Conservation (phyloP, 1,284 basidiomycete species). For the Mycosarcoma mackinlayi region DNA sequence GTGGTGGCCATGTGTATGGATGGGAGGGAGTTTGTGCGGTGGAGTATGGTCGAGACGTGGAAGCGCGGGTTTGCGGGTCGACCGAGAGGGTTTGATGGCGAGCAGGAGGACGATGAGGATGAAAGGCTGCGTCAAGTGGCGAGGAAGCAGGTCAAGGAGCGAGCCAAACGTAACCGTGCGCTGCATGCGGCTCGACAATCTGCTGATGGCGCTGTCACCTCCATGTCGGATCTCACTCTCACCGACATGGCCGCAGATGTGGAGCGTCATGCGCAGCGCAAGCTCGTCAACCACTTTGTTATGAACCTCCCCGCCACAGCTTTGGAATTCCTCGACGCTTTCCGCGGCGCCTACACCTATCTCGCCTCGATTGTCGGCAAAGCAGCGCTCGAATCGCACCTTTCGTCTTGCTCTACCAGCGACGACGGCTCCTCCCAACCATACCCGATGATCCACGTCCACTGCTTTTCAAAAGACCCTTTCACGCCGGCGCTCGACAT, state of each 20-base stretch:
- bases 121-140: conserved; percentile 18
- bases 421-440: conserved; percentile 68
- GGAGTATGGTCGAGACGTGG: conserved; percentile 46
- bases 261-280: conserved; percentile 1
- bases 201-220: neutral
- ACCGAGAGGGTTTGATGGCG: conserved; percentile 24
- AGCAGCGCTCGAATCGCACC: conserved; percentile 51
- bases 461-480: conserved; percentile 90
- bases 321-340: conserved; percentile 88
- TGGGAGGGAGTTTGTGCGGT: conserved; percentile 54
- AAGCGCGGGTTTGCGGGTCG: conserved; percentile 40
- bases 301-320: conserved; percentile 98
- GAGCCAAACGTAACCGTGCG: conserved; percentile 11
- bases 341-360: conserved; percentile 76
- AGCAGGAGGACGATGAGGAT: conserved; percentile 18
- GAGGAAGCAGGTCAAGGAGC: conserved; percentile 25
- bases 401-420: conserved; percentile 13
- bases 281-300: conserved; percentile 78
- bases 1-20: conserved; percentile 49
- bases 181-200: conserved; percentile 12
- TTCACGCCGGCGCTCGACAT: conserved; percentile 57
- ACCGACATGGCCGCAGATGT: neutral
- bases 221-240: neutral
- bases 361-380: conserved; percentile 69
- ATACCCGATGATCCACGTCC: conserved; percentile 86